Percentiles rank a stretch among this genome's conserved stretches.
Evolutionary conservation across 1,284 basidiomycete genomes (phyloP).

Genomic region (Neonothopanus nambi): DNA sequence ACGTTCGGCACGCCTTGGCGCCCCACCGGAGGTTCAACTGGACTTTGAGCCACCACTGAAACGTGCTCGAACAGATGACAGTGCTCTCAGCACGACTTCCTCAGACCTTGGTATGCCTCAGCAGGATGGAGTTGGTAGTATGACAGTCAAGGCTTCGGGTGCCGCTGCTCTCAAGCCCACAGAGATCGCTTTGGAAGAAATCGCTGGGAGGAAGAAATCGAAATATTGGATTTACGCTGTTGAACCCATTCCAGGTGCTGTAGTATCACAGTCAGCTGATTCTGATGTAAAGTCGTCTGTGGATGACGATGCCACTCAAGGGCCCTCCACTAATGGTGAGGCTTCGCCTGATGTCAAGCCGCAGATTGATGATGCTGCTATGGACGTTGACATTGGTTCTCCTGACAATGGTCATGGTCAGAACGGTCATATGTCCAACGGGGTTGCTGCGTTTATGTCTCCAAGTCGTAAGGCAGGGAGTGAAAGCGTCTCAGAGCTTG

Average conservation of each 20-base stretch:
- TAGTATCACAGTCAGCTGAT: slow-evolving; percentile 22
- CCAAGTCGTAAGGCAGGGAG: not conserved
- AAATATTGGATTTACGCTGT: slow-evolving; percentile 84
- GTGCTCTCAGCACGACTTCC: slow-evolving; percentile 59
- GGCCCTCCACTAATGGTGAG: too few species aligned
- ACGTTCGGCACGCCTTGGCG: slow-evolving; percentile 67
- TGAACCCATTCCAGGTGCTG: slow-evolving; percentile 51
- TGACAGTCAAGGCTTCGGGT: slow-evolving; percentile 44
- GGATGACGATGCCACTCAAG: not conserved
- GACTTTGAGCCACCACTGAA: slow-evolving; percentile 55
- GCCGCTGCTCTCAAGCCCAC: slow-evolving; percentile 64
- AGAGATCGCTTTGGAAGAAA: slow-evolving; percentile 68
- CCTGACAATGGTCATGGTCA: slow-evolving; percentile 2
- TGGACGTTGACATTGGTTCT: slow-evolving; percentile 4
- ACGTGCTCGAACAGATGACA: slow-evolving; percentile 74
- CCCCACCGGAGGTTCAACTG: slow-evolving; percentile 46
- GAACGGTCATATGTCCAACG: slow-evolving; percentile 6
- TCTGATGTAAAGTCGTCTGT: slow-evolving; percentile 15
- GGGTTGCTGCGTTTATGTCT: slow-evolving; percentile 1
- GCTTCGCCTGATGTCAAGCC: too few species aligned
- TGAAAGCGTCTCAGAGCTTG: slow-evolving; percentile 16
- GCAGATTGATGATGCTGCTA: too few species aligned
- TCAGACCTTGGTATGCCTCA: slow-evolving; percentile 34
- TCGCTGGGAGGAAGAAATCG: slow-evolving; percentile 75
- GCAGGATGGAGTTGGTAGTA: slow-evolving; percentile 28